Evolutionary conservation across 2,329 filamentous ascomycete genomes (phyloP).

Genomic region (Fusarium redolens): DNA sequence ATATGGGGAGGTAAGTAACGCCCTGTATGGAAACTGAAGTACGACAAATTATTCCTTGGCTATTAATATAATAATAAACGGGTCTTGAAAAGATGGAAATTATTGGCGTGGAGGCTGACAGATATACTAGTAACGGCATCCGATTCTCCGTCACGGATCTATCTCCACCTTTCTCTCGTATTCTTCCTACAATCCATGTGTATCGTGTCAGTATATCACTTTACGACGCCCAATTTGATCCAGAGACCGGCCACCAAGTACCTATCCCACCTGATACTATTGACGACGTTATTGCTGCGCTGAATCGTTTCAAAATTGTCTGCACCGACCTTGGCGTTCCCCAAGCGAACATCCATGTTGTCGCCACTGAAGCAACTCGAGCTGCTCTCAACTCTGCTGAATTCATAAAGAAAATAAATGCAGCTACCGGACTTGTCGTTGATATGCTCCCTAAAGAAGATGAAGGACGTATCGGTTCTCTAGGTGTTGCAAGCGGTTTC

Average conservation of each 20-base stretch:
- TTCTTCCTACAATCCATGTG: slow-evolving; percentile 26
- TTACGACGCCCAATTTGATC: slow-evolving; percentile 29
- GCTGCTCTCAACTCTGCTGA: slow-evolving; percentile 25
- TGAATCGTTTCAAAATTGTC: slow-evolving; percentile 26
- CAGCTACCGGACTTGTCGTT: slow-evolving; percentile 1
- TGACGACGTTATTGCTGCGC: slow-evolving; percentile 16
- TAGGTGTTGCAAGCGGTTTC: slow-evolving; percentile 25
- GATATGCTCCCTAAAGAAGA: slow-evolving; percentile 27
- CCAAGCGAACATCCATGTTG: slow-evolving; percentile 7
- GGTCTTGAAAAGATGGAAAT: not conserved
- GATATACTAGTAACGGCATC: slow-evolving; percentile 13
- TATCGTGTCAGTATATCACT: slow-evolving; percentile 32
- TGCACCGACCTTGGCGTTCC: slow-evolving; percentile 21
- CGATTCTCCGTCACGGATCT: slow-evolving; percentile 30
- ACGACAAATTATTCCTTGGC: not conserved
- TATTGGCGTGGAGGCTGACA: not conserved
- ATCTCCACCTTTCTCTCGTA: slow-evolving; percentile 26
- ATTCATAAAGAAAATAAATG: slow-evolving; percentile 7
- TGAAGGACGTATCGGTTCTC: slow-evolving; percentile 20
- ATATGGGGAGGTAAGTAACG: slow-evolving; percentile 27
- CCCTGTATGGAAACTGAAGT: not conserved
- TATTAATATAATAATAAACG: not conserved
- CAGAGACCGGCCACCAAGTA: slow-evolving; percentile 16
- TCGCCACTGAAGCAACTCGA: slow-evolving; percentile 27
- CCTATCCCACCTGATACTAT: slow-evolving; percentile 16